phyloP scores from a whole-genome alignment of 140 eudicot species.

The Cichorium intybus region DNA sequence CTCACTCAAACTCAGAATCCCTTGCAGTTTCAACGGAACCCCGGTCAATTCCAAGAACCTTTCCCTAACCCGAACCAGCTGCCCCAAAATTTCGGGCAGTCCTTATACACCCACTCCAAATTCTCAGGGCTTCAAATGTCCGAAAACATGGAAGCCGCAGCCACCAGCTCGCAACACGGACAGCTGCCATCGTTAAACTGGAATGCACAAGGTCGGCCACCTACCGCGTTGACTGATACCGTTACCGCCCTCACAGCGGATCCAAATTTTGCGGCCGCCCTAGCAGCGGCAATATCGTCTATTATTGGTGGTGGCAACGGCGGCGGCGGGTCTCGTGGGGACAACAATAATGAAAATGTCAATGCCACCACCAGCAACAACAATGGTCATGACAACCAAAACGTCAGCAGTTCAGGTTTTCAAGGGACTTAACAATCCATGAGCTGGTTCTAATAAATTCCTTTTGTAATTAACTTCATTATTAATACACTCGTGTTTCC shows the following conservation, averaged over 20 bases:
- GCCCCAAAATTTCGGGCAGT: slow-evolving; percentile 59
- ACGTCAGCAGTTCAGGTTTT: slow-evolving; percentile 37
- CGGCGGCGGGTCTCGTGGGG: slow-evolving; percentile 29
- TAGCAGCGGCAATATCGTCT: slow-evolving; percentile 61
- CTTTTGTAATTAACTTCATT: slow-evolving; percentile 1
- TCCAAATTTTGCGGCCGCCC: slow-evolving; percentile 60
- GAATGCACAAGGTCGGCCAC: slow-evolving; percentile 10
- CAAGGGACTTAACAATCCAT: slow-evolving; percentile 18
- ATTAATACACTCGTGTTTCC: slow-evolving; percentile 14
- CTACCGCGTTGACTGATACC: slow-evolving; percentile 40
- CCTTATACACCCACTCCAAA: slow-evolving; percentile 56
- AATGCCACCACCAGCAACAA: slow-evolving; percentile 24
- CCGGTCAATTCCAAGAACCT: slow-evolving; percentile 30
- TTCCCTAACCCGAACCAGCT: slow-evolving; percentile 27
- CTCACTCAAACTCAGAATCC: slow-evolving; percentile 62
- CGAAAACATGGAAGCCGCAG: slow-evolving; percentile 23
- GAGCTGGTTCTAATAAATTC: slow-evolving; percentile 6
- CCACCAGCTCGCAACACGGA: slow-evolving; percentile 11
- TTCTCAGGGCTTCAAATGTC: slow-evolving; percentile 80
- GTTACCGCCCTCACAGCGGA: slow-evolving; percentile 49
- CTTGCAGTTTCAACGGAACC: slow-evolving; percentile 41
- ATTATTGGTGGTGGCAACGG: slow-evolving; percentile 43
- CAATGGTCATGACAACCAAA: slow-evolving; percentile 40
- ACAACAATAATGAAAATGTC: slow-evolving; percentile 30
- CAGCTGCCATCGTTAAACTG: slow-evolving; percentile 50